Percentiles rank a stretch among this genome's conserved stretches.
phyloP scores from a whole-genome alignment of 2,329 filamentous ascomycete genomes.

The Pezicula rhizophila region DNA sequence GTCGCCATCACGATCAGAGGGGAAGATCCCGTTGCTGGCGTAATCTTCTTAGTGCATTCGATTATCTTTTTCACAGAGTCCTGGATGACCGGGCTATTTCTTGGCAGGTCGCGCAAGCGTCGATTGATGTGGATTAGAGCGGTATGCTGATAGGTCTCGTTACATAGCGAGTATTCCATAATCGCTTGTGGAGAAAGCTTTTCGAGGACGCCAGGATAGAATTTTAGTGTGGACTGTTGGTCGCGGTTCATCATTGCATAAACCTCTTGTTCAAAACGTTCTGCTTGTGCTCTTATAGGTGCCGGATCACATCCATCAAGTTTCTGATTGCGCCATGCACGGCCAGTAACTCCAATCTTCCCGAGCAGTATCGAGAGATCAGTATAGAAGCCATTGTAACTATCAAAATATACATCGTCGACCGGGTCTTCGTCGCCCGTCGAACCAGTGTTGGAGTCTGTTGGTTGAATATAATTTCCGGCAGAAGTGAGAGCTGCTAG shows the following conservation, averaged over 20 bases:
- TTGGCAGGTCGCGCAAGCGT: constrained; percentile 27
- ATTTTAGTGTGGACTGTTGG: constrained; percentile 21
- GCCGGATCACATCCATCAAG: constrained; percentile 6
- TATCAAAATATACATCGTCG: constrained; percentile 31
- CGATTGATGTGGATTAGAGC: constrained; percentile 36
- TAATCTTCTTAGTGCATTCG: constrained; percentile 31
- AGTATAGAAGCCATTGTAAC: constrained; percentile 36
- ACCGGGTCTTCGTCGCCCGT: background rate
- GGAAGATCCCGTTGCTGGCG: constrained; percentile 31
- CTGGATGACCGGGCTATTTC: constrained; percentile 2
- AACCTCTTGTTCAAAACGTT: constrained; percentile 28
- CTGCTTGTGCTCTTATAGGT: constrained; percentile 23
- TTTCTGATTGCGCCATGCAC: constrained; percentile 21
- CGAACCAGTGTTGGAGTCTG: constrained; percentile 9
- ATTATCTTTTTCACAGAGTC: constrained; percentile 27
- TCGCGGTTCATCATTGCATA: constrained; percentile 29
- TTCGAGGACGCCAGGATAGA: constrained; percentile 18
- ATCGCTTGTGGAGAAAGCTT: constrained; percentile 14
- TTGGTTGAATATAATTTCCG: constrained; percentile 16
- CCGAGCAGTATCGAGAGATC: constrained; percentile 32
- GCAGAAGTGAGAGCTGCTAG: constrained; percentile 33
- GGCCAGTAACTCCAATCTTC: constrained; percentile 31
- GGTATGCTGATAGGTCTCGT: constrained; percentile 36
- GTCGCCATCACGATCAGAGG: constrained; percentile 37
- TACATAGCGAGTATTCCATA: constrained; percentile 32